phyloP scores from a whole-genome alignment of 345 rosid species.

The Brassica cretica region DNA sequence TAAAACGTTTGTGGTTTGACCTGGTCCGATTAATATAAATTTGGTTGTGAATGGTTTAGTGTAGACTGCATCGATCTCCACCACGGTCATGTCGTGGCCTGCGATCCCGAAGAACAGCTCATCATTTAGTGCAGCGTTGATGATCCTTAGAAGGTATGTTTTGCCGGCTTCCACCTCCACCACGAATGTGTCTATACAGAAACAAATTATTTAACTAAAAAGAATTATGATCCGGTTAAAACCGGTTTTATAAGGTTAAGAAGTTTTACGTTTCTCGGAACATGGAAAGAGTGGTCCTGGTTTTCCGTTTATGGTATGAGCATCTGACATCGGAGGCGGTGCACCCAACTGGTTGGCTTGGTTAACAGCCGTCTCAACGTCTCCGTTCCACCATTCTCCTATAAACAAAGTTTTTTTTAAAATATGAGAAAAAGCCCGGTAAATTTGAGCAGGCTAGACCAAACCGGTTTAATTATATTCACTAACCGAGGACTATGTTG shows the following conservation, averaged over 20 bases:
- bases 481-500: constrained; percentile 48
- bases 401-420: neutral
- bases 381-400: constrained; percentile 72
- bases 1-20: constrained; percentile 88
- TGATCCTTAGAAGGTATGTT: constrained; percentile 45
- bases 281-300: constrained; percentile 71
- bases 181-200: constrained; percentile 47
- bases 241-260: neutral
- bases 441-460: neutral
- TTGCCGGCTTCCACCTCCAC: constrained; percentile 47
- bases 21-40: constrained; percentile 69
- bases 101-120: constrained; percentile 79
- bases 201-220: neutral
- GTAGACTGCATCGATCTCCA: constrained; percentile 53
- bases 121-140: constrained; percentile 78
- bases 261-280: constrained; percentile 46
- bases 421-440: neutral
- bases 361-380: constrained; percentile 55
- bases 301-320: constrained; percentile 63
- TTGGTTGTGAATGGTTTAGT: constrained; percentile 48
- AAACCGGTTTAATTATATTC: neutral
- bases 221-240: neutral
- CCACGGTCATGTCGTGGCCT: constrained; percentile 72
- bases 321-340: constrained; percentile 57
- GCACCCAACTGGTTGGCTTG: constrained; percentile 54